These are phyloP conservation scores for Polygonum aviculare DNA, from an alignment of 148 eudicot genomes.

Conservation along the genomic window DNA sequence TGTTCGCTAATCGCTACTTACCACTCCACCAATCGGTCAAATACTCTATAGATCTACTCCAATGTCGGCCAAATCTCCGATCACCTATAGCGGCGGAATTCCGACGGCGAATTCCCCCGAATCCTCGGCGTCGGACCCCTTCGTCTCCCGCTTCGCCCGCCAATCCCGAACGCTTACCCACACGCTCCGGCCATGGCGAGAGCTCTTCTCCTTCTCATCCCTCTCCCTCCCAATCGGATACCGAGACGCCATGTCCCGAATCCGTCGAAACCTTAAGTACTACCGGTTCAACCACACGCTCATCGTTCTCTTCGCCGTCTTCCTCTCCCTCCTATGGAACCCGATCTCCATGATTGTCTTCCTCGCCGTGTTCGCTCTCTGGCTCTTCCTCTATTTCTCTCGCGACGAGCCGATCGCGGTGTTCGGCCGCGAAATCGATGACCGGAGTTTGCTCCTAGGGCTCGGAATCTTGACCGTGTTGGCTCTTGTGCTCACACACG, in stretches of 20 bases:
- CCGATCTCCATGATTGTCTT: slow-evolving; percentile 71
- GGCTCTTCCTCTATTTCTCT: slow-evolving; percentile 47
- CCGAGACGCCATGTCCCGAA: slow-evolving; percentile 34
- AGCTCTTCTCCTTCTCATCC: slow-evolving; percentile 37
- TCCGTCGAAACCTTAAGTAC: slow-evolving; percentile 49
- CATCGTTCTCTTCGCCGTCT: slow-evolving; percentile 33
- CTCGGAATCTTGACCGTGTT: slow-evolving; percentile 43
- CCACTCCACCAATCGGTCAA: not conserved
- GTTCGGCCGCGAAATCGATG: slow-evolving; percentile 29
- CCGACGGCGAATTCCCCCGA: slow-evolving; percentile 13
- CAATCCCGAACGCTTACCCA: slow-evolving; percentile 30
- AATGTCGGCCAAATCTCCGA: slow-evolving; percentile 7
- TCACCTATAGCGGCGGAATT: not conserved
- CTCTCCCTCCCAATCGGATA: slow-evolving; percentile 48
- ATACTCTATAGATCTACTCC: not conserved
- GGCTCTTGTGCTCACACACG: slow-evolving; percentile 46
- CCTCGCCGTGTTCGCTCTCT: slow-evolving; percentile 31
- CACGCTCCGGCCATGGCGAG: slow-evolving; percentile 58
- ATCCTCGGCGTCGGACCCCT: slow-evolving; percentile 9
- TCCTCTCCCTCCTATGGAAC: slow-evolving; percentile 56
- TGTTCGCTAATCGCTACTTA: not conserved
- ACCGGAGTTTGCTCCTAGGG: slow-evolving; percentile 35
- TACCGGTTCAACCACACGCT: slow-evolving; percentile 67
- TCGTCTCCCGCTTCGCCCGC: slow-evolving; percentile 32
- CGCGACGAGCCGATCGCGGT: slow-evolving; percentile 38